Evolutionary conservation across 305 asterid genomes (phyloP).

Genomic region (Fraxinus paxiana): DNA sequence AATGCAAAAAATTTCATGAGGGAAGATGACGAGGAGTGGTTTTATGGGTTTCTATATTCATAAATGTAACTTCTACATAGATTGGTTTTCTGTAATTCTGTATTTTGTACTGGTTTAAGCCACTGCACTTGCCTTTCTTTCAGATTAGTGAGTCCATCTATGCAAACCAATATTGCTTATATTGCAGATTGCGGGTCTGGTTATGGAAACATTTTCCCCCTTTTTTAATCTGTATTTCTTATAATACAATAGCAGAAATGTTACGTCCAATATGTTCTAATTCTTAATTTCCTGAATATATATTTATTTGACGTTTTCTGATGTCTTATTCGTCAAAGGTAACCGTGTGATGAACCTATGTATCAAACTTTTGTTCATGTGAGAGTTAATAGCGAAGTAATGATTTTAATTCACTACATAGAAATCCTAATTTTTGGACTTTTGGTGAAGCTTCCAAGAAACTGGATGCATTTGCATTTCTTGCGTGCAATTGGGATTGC

Average conservation of each 20-base stretch:
- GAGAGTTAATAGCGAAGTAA: background rate
- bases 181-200: background rate
- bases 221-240: background rate
- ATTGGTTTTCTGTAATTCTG: background rate
- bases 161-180: background rate
- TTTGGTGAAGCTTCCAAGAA: constrained; percentile 79
- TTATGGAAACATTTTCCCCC: background rate
- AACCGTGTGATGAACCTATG: background rate
- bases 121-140: background rate
- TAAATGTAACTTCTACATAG: background rate
- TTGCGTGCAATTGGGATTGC: constrained; percentile 96
- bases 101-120: background rate
- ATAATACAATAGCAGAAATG: background rate
- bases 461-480: constrained; percentile 99
- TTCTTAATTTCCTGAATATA: background rate
- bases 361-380: background rate
- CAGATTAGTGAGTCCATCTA: background rate
- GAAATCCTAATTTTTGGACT: constrained; percentile 27
- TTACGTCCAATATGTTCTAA: background rate
- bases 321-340: background rate
- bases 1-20: background rate
- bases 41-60: background rate
- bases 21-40: background rate
- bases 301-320: background rate
- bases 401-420: constrained; percentile 15